Evolutionary conservation across 352 stramenopile genomes (phyloP), one percentile per base, ranked within the genome.

Genomic region (Phytophthora tentaculata): DNA sequence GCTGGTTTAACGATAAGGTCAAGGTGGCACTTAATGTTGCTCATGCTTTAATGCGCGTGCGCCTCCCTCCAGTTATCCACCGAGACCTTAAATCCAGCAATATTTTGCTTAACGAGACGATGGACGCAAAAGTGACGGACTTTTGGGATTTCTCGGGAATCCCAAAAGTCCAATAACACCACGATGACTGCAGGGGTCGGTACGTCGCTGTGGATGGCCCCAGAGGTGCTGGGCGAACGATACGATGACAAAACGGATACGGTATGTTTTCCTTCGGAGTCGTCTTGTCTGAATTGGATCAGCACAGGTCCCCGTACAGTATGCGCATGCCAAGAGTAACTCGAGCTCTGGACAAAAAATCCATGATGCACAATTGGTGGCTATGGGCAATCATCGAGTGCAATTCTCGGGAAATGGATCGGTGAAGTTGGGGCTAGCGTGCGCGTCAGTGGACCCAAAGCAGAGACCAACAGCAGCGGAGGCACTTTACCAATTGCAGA

Each of bases 191-290:
- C 69, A 13, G 72, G 68, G 0, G 64, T 79, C 1, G 68, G 67
- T 0, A 79, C 71, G 16, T 74, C 63, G 8, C 56, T 76, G 32
- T 79, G 71, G 71, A 79, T 79, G 67, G 71, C 71, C 17, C 72
- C 68, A 12, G 72, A 76, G 43, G 68, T 80, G 56, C 39, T 79
- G 20, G 67, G 73, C 7, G 67, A 74, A 3, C 50, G 53, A 5
- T 79, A 79, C 2, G 74, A 81, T 32, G 65, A 32, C 28, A 32
- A 32, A 8, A 8, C 28, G 3, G 28, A 32, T n/a, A n/a, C n/a
- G n/a, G n/a, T 32, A 8, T 79, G 41, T 81, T 77, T 41, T 79
- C 74, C 14, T 79, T 81, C 47, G 70, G 74, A 4, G 60, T 79
- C 12, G 74, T 81, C 62, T 49, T 81, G 54, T 72, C 70, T 2